Base-by-base conservation (phyloP, 768 basidiomycete species). In the Tremella fuciformis region DNA sequence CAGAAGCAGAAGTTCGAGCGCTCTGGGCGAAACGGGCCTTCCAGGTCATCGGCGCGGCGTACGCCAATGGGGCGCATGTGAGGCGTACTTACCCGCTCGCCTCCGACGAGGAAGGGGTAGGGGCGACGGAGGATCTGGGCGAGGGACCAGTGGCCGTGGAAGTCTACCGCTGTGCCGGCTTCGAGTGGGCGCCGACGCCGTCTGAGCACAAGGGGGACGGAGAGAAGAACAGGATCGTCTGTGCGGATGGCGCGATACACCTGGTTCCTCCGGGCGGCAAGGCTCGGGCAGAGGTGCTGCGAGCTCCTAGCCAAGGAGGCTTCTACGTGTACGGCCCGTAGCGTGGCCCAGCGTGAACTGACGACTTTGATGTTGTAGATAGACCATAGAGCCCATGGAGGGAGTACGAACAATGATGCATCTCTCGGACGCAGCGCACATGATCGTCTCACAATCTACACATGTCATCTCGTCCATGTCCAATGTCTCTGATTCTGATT, bases 101-200 rank as follows among this genome's bases (percentile, higher is more conserved):
- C 8, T 2, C 22, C 26, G 29, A 34, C 29, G 29, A 34, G 11
- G 29, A 34, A 11, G 29, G 6, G 29, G 18, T 49, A 34, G 74
- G 81, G 24, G 76, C 40, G 54, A 8, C 68, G 0, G 60, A 76
- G 0, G 79, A 79, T n/a, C 80, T 80, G 11, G 76, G 79, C 6
- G 84, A 86, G 13, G 79, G 79, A 15, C 62, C 78, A 0, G 55
- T 53, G 8, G 83, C 89, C 3, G 84, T 90, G 0, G 92, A 96
- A 75, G 88, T 88, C 66, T 81, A 86, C 51, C 82, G 91, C 22
- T 87, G 85, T 64, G 83, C 82, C 15, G 86, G 86, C 7, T 93
- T 91, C 86, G 85, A 88, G 64, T 96, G 92, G 92, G 80, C 79
- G 41, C 92, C 91, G 4, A 46, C 42, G 4, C n/a, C 8, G 6